Base-by-base conservation (phyloP, 164 flowering plant species). In the Hamamelis virginiana region DNA sequence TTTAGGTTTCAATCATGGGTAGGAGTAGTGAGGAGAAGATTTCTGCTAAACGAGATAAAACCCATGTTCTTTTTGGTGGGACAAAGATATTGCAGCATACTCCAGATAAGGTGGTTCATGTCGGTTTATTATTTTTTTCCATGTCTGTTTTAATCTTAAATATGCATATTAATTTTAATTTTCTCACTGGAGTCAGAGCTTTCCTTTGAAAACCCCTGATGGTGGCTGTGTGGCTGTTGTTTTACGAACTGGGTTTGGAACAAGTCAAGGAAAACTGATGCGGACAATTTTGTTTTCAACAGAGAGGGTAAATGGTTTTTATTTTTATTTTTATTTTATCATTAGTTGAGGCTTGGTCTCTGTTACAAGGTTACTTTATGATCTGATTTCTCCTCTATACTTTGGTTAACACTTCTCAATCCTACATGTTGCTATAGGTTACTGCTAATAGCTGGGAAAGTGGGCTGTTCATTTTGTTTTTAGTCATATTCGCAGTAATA, bases 381-480 rank as follows among this genome's bases (percentile, higher is more conserved):
- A 53, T 26, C 59, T 43, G 43, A n/a, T 57, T 48, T 33, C 8
- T 62, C 16, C 55, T 33, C 41, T 33, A 33, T 33, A 33, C 41
- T 15, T 51, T 23, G 21, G 57, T 68, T 18, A n/a, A 61, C 59
- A 57, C 3, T 59, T 64, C 58, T 28, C 25, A 27, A 26, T 58
- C 4, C 41, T 62, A 28, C 21, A 25, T 73, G 55, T 45, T 76
- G 16, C 69, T 80, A 33, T 79, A 95, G 98, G 97, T 95, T 62
- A 95, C 98, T 65, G 98, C 98, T 19, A 95, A 95, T 78, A 95
- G 97, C 86, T 92, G 98, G 98, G 99, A 95, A 80, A 92, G 98
- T 77, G 99, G 99, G 55, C 72, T 95, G 6, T 95, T 95, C 75
- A 95, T 95, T 68, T 80, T 91, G 57, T 95, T 95, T 80, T 73